phyloP scores from a whole-genome alignment of 2,329 filamentous ascomycete genomes.

The Aphanocladium album region DNA sequence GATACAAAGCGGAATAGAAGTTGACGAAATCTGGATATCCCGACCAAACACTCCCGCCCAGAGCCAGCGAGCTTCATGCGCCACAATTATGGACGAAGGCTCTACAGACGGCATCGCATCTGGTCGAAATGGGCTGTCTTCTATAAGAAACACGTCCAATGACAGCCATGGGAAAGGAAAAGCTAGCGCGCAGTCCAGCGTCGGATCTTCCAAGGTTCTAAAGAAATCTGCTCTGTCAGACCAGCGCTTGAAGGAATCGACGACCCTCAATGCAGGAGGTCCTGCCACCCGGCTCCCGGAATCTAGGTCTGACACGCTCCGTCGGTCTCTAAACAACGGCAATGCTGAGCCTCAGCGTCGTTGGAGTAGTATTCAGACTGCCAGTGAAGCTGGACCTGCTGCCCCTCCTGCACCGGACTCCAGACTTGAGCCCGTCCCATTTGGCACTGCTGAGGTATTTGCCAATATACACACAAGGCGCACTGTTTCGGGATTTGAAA shows the following conservation, averaged over 20 bases:
- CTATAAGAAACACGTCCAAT: not conserved
- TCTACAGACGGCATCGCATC: not conserved
- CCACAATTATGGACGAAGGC: slow-evolving; percentile 19
- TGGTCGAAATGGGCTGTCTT: not conserved
- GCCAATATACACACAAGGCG: slow-evolving; percentile 3
- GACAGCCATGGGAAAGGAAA: slow-evolving; percentile 18
- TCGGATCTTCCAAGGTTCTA: not conserved
- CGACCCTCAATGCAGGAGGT: not conserved
- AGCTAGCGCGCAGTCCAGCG: slow-evolving; percentile 4
- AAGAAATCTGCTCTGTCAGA: slow-evolving; percentile 6
- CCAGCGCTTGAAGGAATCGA: slow-evolving; percentile 1
- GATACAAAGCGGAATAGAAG: slow-evolving; percentile 74
- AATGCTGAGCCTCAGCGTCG: not conserved
- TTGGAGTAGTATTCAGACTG: not conserved
- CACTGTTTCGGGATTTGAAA: slow-evolving; percentile 10
- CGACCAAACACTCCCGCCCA: slow-evolving; percentile 38
- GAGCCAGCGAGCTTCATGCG: slow-evolving; percentile 21
- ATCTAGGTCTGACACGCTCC: not conserved
- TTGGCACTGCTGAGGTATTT: slow-evolving; percentile 5
- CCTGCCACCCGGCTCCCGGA: not conserved
- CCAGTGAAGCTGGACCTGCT: not conserved
- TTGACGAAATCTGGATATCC: slow-evolving; percentile 80
- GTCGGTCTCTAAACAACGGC: not conserved
- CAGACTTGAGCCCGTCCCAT: not conserved
- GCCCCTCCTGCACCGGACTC: not conserved